Evolutionary conservation across 2,329 filamentous ascomycete species (phyloP).

Genomic region (Curvularia verruculosa): DNA sequence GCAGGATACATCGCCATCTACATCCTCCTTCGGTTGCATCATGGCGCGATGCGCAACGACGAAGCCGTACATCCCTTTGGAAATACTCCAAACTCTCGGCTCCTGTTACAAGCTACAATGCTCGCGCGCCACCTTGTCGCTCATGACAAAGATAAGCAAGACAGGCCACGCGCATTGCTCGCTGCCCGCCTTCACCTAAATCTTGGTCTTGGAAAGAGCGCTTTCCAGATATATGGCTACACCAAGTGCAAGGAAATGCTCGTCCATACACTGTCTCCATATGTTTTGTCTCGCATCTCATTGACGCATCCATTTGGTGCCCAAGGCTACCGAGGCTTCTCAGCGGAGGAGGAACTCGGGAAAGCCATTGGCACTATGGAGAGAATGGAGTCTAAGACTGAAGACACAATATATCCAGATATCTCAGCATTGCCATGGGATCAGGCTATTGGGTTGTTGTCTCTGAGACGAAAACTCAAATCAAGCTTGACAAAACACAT

Average conservation of each 20-base stretch:
- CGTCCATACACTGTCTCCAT: conserved; percentile 40
- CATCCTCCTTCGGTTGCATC: conserved; percentile 31
- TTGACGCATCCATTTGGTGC: conserved; percentile 43
- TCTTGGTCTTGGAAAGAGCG: conserved; percentile 39
- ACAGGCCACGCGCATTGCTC: conserved; percentile 39
- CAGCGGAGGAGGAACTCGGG: conserved; percentile 37
- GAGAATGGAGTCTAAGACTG: conserved; percentile 37
- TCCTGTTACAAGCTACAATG: conserved; percentile 39
- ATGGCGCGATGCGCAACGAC: conserved; percentile 6
- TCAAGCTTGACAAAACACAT: conserved; percentile 42
- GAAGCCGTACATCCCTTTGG: conserved; percentile 3
- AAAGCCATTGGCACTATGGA: conserved; percentile 37
- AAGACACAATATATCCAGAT: conserved; percentile 34
- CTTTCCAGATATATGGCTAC: conserved; percentile 37
- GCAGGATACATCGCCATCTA: conserved; percentile 31
- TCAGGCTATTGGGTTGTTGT: conserved; percentile 32
- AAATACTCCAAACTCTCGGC: conserved; percentile 19
- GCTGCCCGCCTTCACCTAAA: conserved; percentile 41
- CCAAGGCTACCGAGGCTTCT: conserved; percentile 33
- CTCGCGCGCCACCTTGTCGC: conserved; percentile 33
- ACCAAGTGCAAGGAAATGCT: conserved; percentile 45
- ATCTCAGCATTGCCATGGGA: conserved; percentile 39
- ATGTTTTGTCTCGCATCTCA: conserved; percentile 41
- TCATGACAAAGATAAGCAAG: conserved; percentile 32
- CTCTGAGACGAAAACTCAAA: conserved; percentile 32